Conservation (phyloP, 176 grass and related monocot species). For the barley (Hordeum vulgare) region MorexV3_pseudomolecules_assembly NC_058518.1:501143721-501144220, state of each 20-base stretch:
- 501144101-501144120: background rate
- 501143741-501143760: background rate
- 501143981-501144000: too few species aligned
- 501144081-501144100: background rate
- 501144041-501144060: too few species aligned
- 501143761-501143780: conserved; percentile 4
- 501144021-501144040: too few species aligned
- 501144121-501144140: background rate
- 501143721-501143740: background rate
- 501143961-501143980: too few species aligned
- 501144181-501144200: background rate
- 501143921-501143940: too few species aligned
- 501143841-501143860: background rate
- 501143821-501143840: background rate
- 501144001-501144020: too few species aligned
- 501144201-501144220: background rate
- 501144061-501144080: background rate
- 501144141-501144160: background rate
- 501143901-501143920: too few species aligned
- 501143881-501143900: too few species aligned
- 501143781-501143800: background rate
- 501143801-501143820: background rate
- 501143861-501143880: background rate
- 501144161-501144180: background rate
- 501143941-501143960: too few species aligned